Evolutionary conservation across 164 flowering plant species (phyloP).

Genomic region (Litsea cubeba): DNA sequence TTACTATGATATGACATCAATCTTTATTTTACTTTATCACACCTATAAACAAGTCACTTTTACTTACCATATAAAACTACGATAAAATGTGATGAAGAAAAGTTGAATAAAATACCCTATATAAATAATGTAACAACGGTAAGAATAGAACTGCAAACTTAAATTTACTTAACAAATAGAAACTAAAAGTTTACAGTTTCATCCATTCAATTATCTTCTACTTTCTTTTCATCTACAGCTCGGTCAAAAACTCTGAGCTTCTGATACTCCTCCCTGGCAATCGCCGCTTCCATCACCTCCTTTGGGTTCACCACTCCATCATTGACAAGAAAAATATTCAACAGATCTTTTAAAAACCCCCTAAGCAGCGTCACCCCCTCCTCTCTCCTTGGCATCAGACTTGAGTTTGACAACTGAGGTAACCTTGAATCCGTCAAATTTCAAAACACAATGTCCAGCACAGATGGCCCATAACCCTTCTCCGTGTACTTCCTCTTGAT

Average conservation of each 20-base stretch:
- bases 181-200: no score
- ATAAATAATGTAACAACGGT: no score
- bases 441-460: slow-evolving; percentile 56
- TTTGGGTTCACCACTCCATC: slow-evolving; percentile 33
- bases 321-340: slow-evolving; percentile 38
- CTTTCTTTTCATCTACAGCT: slow-evolving; percentile 10
- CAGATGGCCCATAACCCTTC: slow-evolving; percentile 19
- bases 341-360: slow-evolving; percentile 49
- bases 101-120: no score
- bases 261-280: slow-evolving; percentile 30
- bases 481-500: slow-evolving; percentile 34
- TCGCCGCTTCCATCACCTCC: slow-evolving; percentile 36
- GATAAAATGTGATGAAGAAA: no score
- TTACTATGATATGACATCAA: no score
- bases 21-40: no score
- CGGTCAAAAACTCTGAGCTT: slow-evolving; percentile 30
- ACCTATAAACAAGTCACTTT: no score
- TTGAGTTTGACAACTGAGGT: no score
- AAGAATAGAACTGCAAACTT: no score
- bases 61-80: no score
- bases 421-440: slow-evolving; percentile 13
- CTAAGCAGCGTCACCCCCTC: slow-evolving; percentile 49
- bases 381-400: slow-evolving; percentile 19
- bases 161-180: no score
- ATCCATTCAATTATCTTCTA: no score